These are phyloP conservation scores for Pleomassaria siparia DNA, from an alignment of 2,329 filamentous ascomycete genomes.

Conservation along the genomic window DNA sequence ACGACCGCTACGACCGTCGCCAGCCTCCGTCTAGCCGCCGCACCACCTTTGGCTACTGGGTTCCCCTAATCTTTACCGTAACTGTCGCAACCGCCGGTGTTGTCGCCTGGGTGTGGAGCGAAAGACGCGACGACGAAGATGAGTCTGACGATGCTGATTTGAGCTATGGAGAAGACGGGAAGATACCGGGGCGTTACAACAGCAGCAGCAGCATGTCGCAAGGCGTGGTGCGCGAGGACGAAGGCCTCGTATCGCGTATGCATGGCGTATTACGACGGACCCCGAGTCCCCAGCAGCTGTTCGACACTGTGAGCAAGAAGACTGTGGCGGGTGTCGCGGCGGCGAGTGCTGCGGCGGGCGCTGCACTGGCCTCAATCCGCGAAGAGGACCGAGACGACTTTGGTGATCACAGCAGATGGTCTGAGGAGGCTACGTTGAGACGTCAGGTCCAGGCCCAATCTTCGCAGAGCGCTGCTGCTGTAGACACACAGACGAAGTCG, in stretches of 20 bases:
- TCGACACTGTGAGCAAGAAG: constrained; percentile 79
- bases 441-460: constrained; percentile 43
- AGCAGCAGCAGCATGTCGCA: constrained; percentile 23
- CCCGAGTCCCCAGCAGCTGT: constrained; percentile 83
- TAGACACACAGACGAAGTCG: constrained; percentile 33
- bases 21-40: constrained; percentile 58
- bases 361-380: constrained; percentile 77
- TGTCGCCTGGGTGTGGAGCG: constrained; percentile 92
- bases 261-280: constrained; percentile 79
- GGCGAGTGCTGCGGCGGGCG: constrained; percentile 78
- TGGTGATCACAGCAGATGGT: constrained; percentile 88
- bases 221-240: constrained; percentile 39
- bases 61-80: constrained; percentile 82
- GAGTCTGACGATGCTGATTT: constrained; percentile 60
- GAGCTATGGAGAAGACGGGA: constrained; percentile 47
- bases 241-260: constrained; percentile 73
- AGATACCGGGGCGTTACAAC: constrained; percentile 19
- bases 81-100: constrained; percentile 84
- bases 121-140: constrained; percentile 75
- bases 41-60: constrained; percentile 76
- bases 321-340: constrained; percentile 81
- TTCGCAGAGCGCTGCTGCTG: constrained; percentile 37
- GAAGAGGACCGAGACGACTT: constrained; percentile 81
- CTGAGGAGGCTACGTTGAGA: constrained; percentile 79
- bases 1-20: constrained; percentile 58